phyloP scores from a whole-genome alignment of 2,329 filamentous ascomycete genomes.

The Penicillium sp. region DNA sequence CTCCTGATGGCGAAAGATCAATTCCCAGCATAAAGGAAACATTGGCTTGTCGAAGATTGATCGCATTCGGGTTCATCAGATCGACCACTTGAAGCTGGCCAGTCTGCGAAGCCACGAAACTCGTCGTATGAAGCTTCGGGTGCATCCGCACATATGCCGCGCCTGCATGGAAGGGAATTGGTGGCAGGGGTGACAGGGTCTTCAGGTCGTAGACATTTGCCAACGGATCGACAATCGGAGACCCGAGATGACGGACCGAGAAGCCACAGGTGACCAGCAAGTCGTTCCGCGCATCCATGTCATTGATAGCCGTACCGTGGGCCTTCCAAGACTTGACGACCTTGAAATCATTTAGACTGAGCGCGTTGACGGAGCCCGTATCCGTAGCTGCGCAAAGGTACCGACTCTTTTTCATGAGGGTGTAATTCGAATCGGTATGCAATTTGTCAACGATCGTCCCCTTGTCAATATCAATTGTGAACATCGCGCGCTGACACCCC shows the following conservation, averaged over 20 bases:
- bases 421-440: constrained; percentile 74
- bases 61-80: constrained; percentile 87
- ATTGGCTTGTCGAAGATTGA: constrained; percentile 81
- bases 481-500: constrained; percentile 83
- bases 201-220: constrained; percentile 97
- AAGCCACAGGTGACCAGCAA: constrained; percentile 95
- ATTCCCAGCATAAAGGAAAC: constrained; percentile 76
- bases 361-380: constrained; percentile 77
- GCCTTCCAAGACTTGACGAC: constrained; percentile 88
- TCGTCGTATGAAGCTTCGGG: constrained; percentile 90
- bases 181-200: constrained; percentile 81
- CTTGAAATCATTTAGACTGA: constrained; percentile 76
- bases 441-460: constrained; percentile 73
- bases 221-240: constrained; percentile 84
- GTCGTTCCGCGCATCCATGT: constrained; percentile 96
- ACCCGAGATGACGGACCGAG: constrained; percentile 76
- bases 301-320: constrained; percentile 84
- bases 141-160: constrained; percentile 97
- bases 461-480: constrained; percentile 71
- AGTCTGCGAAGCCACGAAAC: constrained; percentile 86
- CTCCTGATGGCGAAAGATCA: constrained; percentile 84
- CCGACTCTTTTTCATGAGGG: constrained; percentile 83
- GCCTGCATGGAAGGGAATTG: constrained; percentile 87
- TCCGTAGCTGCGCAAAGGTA: constrained; percentile 91
- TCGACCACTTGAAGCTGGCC: constrained; percentile 97